Evolutionary conservation across 805 yeast genomes (phyloP).

Genomic region (Candida manassasensis): DNA sequence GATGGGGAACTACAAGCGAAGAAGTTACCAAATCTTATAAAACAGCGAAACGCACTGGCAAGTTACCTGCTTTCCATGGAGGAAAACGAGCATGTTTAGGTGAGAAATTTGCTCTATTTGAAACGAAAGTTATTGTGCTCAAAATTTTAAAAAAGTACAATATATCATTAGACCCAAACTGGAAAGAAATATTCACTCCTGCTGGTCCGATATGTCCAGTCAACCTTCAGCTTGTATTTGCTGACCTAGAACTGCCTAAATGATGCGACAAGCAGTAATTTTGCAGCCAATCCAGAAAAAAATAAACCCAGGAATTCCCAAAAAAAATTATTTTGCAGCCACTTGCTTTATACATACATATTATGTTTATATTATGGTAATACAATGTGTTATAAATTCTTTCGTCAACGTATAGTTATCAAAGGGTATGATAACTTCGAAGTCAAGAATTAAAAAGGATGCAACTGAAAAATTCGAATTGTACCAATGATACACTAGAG

Average conservation of each 20-base stretch:
- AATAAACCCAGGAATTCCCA: too few relatives aligned
- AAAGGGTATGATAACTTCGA: too few relatives aligned
- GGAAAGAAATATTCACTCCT: conserved; percentile 50
- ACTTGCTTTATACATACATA: too few relatives aligned
- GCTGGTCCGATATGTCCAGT: conserved; percentile 57
- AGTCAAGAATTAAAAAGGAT: too few relatives aligned
- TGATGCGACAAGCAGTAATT: too few relatives aligned
- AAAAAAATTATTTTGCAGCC: neutral
- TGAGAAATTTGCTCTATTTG: conserved; percentile 50
- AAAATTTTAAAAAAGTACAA: conserved; percentile 33
- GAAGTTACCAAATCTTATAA: conserved; percentile 38
- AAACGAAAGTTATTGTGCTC: conserved; percentile 36
- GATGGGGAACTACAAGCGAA: conserved; percentile 47
- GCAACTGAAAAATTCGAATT: too few relatives aligned
- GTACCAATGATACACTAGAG: too few relatives aligned
- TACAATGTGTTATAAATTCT: too few relatives aligned
- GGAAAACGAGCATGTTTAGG: conserved; percentile 58
- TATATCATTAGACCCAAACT: conserved; percentile 33
- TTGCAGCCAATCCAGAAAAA: conserved; percentile 1
- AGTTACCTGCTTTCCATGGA: conserved; percentile 54
- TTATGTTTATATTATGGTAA: too few relatives aligned
- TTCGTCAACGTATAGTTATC: too few relatives aligned
- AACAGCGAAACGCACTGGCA: conserved; percentile 40
- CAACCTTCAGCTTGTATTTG: conserved; percentile 19
- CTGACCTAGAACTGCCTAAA: neutral